phyloP scores from a whole-genome alignment of 2,329 filamentous ascomycete species.

The Phoma herbarum region DNA sequence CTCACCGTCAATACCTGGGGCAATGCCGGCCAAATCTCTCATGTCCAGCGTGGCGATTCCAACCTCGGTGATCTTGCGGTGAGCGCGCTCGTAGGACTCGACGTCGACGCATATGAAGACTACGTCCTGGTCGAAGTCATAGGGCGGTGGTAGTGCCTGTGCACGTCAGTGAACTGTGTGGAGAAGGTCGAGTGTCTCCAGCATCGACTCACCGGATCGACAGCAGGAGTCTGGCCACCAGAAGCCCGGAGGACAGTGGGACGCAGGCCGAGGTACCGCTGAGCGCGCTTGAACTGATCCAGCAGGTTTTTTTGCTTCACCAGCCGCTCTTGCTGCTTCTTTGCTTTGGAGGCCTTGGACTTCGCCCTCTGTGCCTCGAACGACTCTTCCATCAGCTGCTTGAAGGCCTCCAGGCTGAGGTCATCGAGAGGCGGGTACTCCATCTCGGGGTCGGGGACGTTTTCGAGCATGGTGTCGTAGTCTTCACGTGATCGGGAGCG shows the following conservation, averaged over 20 bases:
- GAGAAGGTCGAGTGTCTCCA: background rate
- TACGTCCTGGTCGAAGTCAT: conserved; percentile 56
- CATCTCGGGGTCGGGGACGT: conserved; percentile 33
- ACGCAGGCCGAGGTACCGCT: conserved; percentile 77
- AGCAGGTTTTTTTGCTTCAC: conserved; percentile 62
- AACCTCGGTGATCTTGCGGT: conserved; percentile 79
- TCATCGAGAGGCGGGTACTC: conserved; percentile 42
- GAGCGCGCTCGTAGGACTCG: conserved; percentile 77
- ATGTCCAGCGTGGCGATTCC: conserved; percentile 86
- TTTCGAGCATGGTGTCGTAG: conserved; percentile 51
- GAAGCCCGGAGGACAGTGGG: conserved; percentile 28
- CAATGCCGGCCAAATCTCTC: conserved; percentile 60
- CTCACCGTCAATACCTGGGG: conserved; percentile 68
- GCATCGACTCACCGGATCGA: conserved; percentile 24
- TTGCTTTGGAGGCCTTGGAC: conserved; percentile 58
- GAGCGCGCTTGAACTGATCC: conserved; percentile 68
- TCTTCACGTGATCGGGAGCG: conserved; percentile 59
- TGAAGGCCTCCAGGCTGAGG: conserved; percentile 59
- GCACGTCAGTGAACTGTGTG: background rate
- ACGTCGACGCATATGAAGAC: conserved; percentile 83
- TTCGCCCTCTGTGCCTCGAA: conserved; percentile 61
- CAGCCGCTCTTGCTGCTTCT: conserved; percentile 60
- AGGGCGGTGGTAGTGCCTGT: conserved; percentile 30
- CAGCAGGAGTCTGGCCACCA: conserved; percentile 13
- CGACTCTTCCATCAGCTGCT: conserved; percentile 62